phyloP scores from a whole-genome alignment of 2,329 filamentous ascomycete species.

The Scopulariopsis brevicaulis region DNA sequence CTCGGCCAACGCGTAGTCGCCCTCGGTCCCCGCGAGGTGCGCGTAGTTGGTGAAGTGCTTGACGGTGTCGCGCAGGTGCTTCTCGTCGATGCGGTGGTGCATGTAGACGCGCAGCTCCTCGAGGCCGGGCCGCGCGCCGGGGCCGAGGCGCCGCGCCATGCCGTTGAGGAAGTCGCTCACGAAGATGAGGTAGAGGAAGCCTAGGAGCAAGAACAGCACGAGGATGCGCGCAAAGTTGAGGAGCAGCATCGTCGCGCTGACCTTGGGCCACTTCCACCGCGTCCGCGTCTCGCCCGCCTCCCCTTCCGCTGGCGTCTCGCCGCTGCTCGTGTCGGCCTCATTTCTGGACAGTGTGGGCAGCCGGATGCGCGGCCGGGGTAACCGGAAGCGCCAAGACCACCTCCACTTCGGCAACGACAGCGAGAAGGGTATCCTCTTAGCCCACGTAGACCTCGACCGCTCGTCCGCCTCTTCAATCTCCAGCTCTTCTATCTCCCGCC shows the following conservation, averaged over 20 bases:
- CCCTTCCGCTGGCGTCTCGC: background rate
- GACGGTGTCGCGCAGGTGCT: constrained; percentile 60
- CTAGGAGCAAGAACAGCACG: constrained; percentile 63
- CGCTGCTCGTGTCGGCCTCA: background rate
- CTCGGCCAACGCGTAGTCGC: constrained; percentile 75
- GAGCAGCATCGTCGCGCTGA: constrained; percentile 25
- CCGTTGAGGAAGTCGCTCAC: constrained; percentile 71
- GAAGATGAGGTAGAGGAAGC: constrained; percentile 75
- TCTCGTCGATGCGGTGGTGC: constrained; percentile 59
- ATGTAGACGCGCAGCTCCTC: constrained; percentile 70
- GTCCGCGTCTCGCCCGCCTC: constrained; percentile 4
- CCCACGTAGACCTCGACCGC: constrained; percentile 32
- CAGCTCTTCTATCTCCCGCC: constrained; percentile 80
- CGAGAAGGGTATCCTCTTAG: constrained; percentile 42
- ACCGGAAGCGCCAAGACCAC: constrained; percentile 34
- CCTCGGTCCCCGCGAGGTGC: constrained; percentile 89
- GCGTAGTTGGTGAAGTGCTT: constrained; percentile 72
- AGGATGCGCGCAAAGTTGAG: constrained; percentile 63
- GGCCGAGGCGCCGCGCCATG: constrained; percentile 49
- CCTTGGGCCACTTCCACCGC: constrained; percentile 4
- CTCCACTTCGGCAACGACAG: constrained; percentile 42
- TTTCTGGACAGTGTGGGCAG: constrained; percentile 27
- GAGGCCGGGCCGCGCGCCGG: constrained; percentile 64
- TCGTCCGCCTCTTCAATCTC: constrained; percentile 58
- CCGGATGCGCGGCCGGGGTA: constrained; percentile 38